Conservation (phyloP, 2,329 filamentous ascomycete genomes). For the Penicillium decumbens region DNA sequence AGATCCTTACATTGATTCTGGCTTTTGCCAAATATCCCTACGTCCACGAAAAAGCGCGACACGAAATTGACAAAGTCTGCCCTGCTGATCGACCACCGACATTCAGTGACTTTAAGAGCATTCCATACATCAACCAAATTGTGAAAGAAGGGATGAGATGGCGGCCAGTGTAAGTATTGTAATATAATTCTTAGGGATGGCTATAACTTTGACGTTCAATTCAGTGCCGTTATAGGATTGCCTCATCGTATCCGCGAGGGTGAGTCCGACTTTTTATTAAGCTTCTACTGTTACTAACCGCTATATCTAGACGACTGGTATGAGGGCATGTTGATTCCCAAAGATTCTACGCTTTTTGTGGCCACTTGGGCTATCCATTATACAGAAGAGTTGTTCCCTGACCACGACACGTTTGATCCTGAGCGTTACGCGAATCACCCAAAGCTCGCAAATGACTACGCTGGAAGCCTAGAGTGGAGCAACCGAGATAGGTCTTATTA, state of each 20-base stretch:
- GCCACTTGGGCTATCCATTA: background rate
- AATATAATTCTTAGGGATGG: no score
- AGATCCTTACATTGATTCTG: background rate
- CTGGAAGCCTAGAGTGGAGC: constrained; percentile 12
- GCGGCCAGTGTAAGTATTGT: background rate
- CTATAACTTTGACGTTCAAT: no score
- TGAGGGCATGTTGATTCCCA: background rate
- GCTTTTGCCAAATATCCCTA: background rate
- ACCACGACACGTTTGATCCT: constrained; percentile 11
- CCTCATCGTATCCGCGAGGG: no score
- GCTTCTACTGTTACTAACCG: no score
- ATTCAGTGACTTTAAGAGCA: background rate
- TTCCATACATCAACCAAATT: background rate
- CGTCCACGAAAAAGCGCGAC: background rate
- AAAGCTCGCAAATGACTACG: constrained; percentile 34
- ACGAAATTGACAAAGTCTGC: background rate
- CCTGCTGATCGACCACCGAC: background rate
- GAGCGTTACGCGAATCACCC: constrained; percentile 27
- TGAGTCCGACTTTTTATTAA: no score
- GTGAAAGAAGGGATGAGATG: background rate
- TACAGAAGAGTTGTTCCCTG: background rate
- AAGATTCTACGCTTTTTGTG: background rate
- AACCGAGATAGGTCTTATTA: background rate
- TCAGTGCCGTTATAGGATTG: no score
- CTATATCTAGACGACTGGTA: background rate